phyloP scores from a whole-genome alignment of 2,329 filamentous ascomycete genomes.

The Colletotrichum echinochloae region DNA sequence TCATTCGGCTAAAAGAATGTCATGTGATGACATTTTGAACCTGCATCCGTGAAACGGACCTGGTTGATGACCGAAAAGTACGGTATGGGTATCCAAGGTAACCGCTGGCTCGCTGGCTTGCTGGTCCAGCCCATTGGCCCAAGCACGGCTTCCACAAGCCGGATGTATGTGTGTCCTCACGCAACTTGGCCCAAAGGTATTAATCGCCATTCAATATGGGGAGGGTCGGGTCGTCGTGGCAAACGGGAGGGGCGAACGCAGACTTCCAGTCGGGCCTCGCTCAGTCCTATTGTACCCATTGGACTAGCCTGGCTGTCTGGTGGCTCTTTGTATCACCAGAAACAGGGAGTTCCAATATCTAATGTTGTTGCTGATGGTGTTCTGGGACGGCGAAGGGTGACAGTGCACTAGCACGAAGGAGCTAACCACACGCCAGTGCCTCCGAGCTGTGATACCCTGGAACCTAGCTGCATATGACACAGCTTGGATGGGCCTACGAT shows the following conservation, averaged over 20 bases:
- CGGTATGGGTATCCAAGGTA: conserved; percentile 7
- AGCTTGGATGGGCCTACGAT: conserved; percentile 24
- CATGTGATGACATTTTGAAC: background rate
- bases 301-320: background rate
- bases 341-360: conserved; percentile 9
- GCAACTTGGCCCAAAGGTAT: background rate
- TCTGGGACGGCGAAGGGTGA: conserved; percentile 2
- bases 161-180: background rate
- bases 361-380: background rate
- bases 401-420: conserved; percentile 19
- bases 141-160: background rate
- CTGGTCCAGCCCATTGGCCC: background rate
- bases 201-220: background rate
- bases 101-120: conserved; percentile 15
- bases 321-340: conserved; percentile 16
- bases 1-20: background rate
- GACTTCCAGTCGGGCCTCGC: conserved; percentile 4
- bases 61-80: background rate
- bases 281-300: background rate
- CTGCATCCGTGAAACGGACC: no score
- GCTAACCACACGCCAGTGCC: conserved; percentile 9
- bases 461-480: conserved; percentile 30
- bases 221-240: background rate
- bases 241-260: background rate
- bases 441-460: conserved; percentile 16